Percentiles rank a stretch among this genome's conserved stretches.
These are phyloP conservation scores for Trametes cubensis DNA, from an alignment of 768 basidiomycete species.

Conservation along the genomic window DNA sequence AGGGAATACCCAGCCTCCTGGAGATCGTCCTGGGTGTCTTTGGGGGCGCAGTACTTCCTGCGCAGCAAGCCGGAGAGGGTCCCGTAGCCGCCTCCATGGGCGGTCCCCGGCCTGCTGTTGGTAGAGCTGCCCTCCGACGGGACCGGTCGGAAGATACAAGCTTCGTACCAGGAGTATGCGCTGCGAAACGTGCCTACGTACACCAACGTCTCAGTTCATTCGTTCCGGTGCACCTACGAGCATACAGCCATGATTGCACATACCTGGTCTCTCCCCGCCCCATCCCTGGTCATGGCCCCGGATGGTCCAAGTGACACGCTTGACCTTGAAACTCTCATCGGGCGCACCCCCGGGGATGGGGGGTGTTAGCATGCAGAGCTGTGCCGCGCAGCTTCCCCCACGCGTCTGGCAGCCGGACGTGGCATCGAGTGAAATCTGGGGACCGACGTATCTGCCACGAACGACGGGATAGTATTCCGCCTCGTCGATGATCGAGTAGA, in stretches of 20 bases:
- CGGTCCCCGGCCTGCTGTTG: background rate
- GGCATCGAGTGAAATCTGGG: background rate
- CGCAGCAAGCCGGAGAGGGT: background rate
- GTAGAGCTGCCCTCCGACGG: background rate
- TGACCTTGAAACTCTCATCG: constrained; percentile 2
- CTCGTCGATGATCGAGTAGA: constrained; percentile 7
- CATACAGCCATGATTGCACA: background rate
- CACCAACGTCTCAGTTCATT: background rate
- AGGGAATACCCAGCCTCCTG: background rate
- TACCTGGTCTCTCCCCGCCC: constrained; percentile 11
- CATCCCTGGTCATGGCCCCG: constrained; percentile 16
- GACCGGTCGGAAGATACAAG: constrained; percentile 10
- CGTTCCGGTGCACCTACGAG: no score
- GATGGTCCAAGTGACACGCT: constrained; percentile 7
- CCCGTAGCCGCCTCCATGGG: background rate
- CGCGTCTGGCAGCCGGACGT: background rate
- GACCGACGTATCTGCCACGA: background rate
- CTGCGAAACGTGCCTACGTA: constrained; percentile 9
- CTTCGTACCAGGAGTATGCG: constrained; percentile 13
- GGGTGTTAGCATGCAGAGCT: background rate
- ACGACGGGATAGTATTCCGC: constrained; percentile 12
- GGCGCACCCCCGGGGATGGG: background rate
- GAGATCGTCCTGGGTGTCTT: background rate
- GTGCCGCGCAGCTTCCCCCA: constrained; percentile 3
- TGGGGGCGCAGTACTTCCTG: background rate